phyloP scores from a whole-genome alignment of 2,329 filamentous ascomycete genomes.

The Sclerotinia minor region DNA sequence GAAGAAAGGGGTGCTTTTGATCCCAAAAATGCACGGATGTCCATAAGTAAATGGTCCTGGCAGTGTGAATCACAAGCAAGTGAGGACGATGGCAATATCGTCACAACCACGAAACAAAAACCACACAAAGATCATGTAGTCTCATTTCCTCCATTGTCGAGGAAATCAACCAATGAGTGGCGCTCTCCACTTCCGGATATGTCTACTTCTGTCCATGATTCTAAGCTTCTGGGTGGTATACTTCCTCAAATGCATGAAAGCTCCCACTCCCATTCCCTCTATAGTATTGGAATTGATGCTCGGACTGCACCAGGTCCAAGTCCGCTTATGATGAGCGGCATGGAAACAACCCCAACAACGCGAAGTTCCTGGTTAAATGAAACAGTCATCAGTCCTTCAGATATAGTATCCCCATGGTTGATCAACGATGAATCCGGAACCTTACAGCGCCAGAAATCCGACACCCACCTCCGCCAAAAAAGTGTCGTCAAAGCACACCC shows the following conservation, averaged over 20 bases:
- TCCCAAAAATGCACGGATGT: constrained; percentile 31
- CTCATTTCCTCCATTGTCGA: constrained; percentile 37
- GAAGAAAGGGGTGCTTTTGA: constrained; percentile 31
- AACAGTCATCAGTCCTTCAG: constrained; percentile 2
- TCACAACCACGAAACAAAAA: constrained; percentile 10
- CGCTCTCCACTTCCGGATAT: constrained; percentile 37
- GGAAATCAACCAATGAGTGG: constrained; percentile 37
- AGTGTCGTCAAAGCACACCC: constrained; percentile 31
- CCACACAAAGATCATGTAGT: constrained; percentile 29
- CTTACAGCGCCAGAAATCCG: constrained; percentile 15
- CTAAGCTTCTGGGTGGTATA: not conserved
- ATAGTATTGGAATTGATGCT: constrained; percentile 34
- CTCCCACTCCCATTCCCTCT: constrained; percentile 28
- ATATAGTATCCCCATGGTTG: constrained; percentile 23
- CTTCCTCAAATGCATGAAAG: not conserved
- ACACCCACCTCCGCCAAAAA: constrained; percentile 5
- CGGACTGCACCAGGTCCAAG: constrained; percentile 13
- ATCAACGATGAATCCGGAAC: not conserved
- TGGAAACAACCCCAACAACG: constrained; percentile 4
- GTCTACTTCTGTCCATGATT: constrained; percentile 10
- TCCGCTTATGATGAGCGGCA: constrained; percentile 4
- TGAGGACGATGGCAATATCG: constrained; percentile 2
- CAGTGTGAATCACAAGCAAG: constrained; percentile 25
- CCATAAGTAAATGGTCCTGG: constrained; percentile 34
- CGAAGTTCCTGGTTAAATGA: not conserved